These are phyloP conservation scores for Stevia rebaudiana DNA, from an alignment of 140 eudicot genomes.

Conservation along the genomic window DNA sequence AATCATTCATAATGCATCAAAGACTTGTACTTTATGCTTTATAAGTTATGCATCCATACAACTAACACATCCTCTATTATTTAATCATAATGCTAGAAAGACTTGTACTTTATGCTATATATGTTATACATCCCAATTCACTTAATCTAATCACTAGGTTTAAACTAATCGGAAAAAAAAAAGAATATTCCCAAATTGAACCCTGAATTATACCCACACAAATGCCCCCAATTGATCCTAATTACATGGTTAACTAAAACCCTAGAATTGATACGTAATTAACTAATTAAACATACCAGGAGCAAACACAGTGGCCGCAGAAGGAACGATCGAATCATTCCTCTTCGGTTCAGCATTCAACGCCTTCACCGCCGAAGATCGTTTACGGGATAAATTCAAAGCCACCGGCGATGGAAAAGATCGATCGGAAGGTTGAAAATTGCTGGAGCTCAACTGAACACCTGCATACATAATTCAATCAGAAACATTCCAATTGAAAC, in stretches of 20 bases:
- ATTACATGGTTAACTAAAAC: not conserved
- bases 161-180: no score
- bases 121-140: not conserved
- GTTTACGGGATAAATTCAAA: conserved; percentile 38
- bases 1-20: not conserved
- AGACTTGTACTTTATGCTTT: not conserved
- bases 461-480: conserved; percentile 25
- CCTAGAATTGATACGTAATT: not conserved
- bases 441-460: conserved; percentile 36
- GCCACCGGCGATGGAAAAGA: conserved; percentile 21
- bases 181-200: no score
- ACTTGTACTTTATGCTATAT: no score
- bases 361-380: conserved; percentile 41
- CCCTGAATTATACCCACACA: no score
- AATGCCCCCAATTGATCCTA: not conserved
- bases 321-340: conserved; percentile 61
- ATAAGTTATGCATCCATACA: not conserved
- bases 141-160: not conserved
- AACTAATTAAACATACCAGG: conserved; percentile 38
- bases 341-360: conserved; percentile 71
- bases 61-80: no score
- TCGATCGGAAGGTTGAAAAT: conserved; percentile 60
- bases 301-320: conserved; percentile 62
- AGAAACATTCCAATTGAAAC: not conserved
- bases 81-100: no score